These are phyloP conservation scores for Podaxis mareebaensis DNA, from an alignment of 768 basidiomycete genomes.

Conservation along the genomic window DNA sequence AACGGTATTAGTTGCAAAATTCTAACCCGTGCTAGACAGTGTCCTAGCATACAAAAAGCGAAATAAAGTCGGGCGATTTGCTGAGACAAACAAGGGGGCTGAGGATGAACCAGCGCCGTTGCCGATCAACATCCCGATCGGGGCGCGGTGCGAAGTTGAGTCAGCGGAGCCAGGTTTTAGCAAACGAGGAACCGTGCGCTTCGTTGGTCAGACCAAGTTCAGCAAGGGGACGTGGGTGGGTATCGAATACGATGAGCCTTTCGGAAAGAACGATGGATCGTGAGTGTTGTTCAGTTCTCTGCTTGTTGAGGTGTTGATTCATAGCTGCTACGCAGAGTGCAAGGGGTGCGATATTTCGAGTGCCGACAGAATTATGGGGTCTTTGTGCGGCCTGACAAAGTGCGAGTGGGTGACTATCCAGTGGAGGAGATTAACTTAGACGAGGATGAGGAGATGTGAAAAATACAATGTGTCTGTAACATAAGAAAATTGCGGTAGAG, in stretches of 20 bases:
- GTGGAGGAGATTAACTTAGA: constrained; percentile 77
- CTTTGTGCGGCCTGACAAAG: constrained; percentile 83
- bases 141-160: constrained; percentile 83
- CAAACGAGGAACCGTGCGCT: constrained; percentile 85
- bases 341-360: constrained; percentile 84
- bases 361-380: constrained; percentile 78
- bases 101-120: constrained; percentile 24
- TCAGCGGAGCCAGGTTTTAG: constrained; percentile 65
- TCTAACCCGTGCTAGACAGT: constrained; percentile 57
- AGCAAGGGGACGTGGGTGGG: constrained; percentile 83
- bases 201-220: constrained; percentile 80
- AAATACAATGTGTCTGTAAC: not conserved
- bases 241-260: constrained; percentile 92
- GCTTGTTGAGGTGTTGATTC: constrained; percentile 13
- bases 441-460: constrained; percentile 75
- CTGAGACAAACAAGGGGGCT: constrained; percentile 43
- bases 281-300: constrained; percentile 42
- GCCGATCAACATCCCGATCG: constrained; percentile 56
- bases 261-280: constrained; percentile 96
- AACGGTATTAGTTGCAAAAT: not conserved
- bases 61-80: constrained; percentile 88
- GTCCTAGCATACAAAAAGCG: constrained; percentile 88
- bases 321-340: constrained; percentile 51
- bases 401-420: constrained; percentile 84
- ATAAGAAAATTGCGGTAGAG: not conserved